Evolutionary conservation across 768 basidiomycete species (phyloP), one percentile per base, ranked within the genome.

Genomic region (Xerocomellus intermedius): DNA sequence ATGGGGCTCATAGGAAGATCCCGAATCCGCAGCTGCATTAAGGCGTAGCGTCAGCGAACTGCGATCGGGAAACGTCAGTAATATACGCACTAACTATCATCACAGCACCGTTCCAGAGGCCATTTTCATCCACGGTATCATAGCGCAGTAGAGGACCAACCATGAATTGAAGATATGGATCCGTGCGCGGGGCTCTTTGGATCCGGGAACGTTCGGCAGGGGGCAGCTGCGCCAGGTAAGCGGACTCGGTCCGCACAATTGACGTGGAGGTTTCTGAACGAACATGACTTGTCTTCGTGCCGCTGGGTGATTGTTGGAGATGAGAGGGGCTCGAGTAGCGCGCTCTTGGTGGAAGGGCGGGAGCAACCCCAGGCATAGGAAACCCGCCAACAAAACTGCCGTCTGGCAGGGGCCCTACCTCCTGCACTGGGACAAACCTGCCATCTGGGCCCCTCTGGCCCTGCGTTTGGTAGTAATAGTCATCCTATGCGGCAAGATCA

Each of bases 111-210:
- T 86, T 81, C 92, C 94, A 99, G 35, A 94, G 74, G 17, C 85
- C 83, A 22, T 82, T 75, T 56, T 84, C 76, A 60, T 91, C 86
- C 24, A 91, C 82, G 0, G 94, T 98, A 66, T 98, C 94, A 65
- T 93, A 98, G 39, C 89, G 85, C 57, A 98, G 73, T 17, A 98
- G 75, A 21, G 94, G 94, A 0, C 94, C 94, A 52, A 89, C 91
- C 92, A 96, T 94, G 64, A 95, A 82, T 69, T 89, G 87, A 26
- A 97, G 78, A 70, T 89, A 82, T 9, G 94, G 94, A 21, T 85
- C 73, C 89, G 91, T 95, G 39, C 83, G 77, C 19, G 82, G 82
- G 7, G 81, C 75, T 48, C 77, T 76, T 36, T 85, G 74, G 8
- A 75, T 71, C 46, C 80, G 73, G n/a, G 89, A 83, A 42, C 89